Evolutionary conservation across 2,329 filamentous ascomycete genomes (phyloP).

Genomic region (Phaeosphaeria sp.): DNA sequence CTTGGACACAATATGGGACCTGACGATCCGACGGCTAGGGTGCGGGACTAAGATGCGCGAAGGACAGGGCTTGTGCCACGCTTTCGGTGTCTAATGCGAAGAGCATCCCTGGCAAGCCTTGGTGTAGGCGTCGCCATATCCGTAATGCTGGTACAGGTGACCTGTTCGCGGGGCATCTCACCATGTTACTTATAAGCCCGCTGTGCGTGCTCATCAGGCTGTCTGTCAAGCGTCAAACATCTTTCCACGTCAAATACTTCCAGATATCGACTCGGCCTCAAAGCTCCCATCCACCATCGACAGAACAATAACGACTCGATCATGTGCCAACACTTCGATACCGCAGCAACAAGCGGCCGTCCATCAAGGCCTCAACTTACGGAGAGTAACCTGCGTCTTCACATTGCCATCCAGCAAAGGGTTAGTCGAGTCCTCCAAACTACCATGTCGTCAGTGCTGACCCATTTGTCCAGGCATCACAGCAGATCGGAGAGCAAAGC

Average conservation of each 20-base stretch:
- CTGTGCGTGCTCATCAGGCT: not conserved
- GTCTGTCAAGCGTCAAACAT: not conserved
- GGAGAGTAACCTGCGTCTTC: conserved; percentile 40
- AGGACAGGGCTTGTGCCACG: conserved; percentile 26
- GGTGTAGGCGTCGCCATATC: conserved; percentile 26
- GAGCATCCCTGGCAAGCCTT: conserved; percentile 21
- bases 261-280: no score
- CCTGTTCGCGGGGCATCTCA: conserved; percentile 16
- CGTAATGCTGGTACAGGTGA: conserved; percentile 19
- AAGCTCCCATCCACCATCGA: not conserved
- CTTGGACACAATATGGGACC: conserved; percentile 22
- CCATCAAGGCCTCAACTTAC: conserved; percentile 23
- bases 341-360: conserved; percentile 14
- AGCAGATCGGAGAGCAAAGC: not conserved
- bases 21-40: conserved; percentile 17
- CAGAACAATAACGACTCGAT: not conserved
- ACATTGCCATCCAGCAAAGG: conserved; percentile 32
- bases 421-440: conserved; percentile 19
- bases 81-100: conserved; percentile 27
- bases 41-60: conserved; percentile 23
- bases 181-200: conserved; percentile 15
- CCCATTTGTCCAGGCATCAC: conserved; percentile 8
- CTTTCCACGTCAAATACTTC: not conserved
- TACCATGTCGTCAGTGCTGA: conserved; percentile 9
- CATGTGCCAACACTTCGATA: conserved; percentile 19